These are phyloP conservation scores for Datura wrightii DNA, from an alignment of 257 asterid species.

Conservation along the genomic window DNA sequence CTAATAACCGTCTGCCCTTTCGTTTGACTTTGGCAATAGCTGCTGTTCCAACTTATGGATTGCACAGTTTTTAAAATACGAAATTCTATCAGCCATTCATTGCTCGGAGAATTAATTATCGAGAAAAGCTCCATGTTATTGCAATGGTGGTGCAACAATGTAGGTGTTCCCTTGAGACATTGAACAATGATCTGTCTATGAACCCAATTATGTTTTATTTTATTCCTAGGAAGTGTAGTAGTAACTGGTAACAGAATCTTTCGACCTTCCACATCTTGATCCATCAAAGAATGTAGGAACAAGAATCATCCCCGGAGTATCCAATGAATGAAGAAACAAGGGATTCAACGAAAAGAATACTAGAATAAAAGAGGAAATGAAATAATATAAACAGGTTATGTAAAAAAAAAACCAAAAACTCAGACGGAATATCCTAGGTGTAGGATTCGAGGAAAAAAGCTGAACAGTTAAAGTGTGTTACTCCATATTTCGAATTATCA, in stretches of 20 bases:
- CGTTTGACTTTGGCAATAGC: neutral
- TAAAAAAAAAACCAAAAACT: no score
- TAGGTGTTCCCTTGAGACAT: neutral
- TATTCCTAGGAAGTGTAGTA: neutral
- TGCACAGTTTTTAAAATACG: neutral
- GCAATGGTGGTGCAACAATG: slow-evolving; percentile 2
- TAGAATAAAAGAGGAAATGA: neutral
- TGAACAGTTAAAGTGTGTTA: neutral
- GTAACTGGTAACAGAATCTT: neutral
- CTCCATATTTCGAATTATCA: neutral
- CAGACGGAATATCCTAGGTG: neutral
- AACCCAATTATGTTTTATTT: neutral
- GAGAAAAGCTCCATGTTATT: neutral
- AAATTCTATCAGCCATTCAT: neutral
- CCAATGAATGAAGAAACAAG: neutral
- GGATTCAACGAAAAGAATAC: neutral
- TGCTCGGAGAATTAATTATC: neutral
- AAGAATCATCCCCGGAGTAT: neutral
- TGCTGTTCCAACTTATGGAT: neutral
- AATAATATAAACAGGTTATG: neutral
- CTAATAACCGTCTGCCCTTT: neutral
- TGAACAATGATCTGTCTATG: neutral
- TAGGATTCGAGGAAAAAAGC: neutral
- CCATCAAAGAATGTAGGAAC: neutral
- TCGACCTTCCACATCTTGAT: neutral